A percentile compares a stretch with the other conserved stretches of the same genome.
These are phyloP conservation scores for Leishmania tropica DNA, from an alignment of 208 protist species.

Conservation along the genomic window DNA sequence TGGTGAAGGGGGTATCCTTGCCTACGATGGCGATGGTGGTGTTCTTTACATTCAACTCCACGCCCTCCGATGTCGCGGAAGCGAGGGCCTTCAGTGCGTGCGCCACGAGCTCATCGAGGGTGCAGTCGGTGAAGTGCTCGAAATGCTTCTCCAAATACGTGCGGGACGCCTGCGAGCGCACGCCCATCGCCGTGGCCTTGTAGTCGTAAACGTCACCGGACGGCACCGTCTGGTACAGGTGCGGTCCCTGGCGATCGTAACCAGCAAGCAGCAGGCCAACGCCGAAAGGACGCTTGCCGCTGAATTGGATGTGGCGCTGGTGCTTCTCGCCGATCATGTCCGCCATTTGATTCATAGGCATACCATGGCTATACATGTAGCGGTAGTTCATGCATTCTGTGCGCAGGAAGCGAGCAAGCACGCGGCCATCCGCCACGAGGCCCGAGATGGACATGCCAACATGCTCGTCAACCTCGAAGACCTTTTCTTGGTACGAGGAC, in stretches of 20 bases:
- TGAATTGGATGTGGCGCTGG: conserved; percentile 97
- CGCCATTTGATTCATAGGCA: conserved; percentile 79
- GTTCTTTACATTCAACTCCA: conserved; percentile 93
- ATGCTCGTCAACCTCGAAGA: conserved; percentile 98
- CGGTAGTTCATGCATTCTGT: conserved; percentile 98
- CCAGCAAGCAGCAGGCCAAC: conserved; percentile 99
- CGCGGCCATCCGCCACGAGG: conserved; percentile 97
- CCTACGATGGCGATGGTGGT: conserved; percentile 93
- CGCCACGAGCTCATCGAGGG: conserved; percentile 89
- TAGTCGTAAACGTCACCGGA: conserved; percentile 98
- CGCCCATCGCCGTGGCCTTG: conserved; percentile 98
- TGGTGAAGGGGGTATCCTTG: conserved; percentile 83
- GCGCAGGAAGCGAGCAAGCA: conserved; percentile 95
- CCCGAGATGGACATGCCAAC: conserved; percentile 98
- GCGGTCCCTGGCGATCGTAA: conserved; percentile 92
- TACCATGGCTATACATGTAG: conserved; percentile 87
- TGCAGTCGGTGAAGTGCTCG: conserved; percentile 86
- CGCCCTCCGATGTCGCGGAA: conserved; percentile 89
- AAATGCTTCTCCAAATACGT: conserved; percentile 99
- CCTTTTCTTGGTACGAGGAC: conserved; percentile 98
- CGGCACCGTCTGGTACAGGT: conserved; percentile 97
- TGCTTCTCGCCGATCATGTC: conserved; percentile 93
- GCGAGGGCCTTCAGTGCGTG: conserved; percentile 94
- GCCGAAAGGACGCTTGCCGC: conserved; percentile 97
- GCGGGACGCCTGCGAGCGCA: conserved; percentile 97